Base-by-base conservation (phyloP, 2,329 filamentous ascomycete genomes). In the Colletotrichum truncatum region DNA sequence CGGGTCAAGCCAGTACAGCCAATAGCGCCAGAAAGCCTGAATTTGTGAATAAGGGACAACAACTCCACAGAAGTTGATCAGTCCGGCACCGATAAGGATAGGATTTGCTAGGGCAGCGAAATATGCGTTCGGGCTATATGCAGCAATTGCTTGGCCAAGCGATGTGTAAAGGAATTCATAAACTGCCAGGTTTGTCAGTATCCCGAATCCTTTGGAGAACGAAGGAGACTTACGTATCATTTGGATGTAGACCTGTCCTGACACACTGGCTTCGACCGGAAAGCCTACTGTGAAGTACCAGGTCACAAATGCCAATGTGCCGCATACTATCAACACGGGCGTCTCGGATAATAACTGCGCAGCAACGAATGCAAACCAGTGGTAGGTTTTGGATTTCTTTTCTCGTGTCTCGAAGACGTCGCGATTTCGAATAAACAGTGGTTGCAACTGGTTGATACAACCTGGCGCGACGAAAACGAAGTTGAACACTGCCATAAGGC, bases 391-490 rank as follows among this genome's bases (percentile, higher is more conserved):
- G 0, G 76, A 81, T 74, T 84, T 84, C 62, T 84, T 84, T 70
- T 85, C 83, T 4, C 83, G 76, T 0, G 79, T 76, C 62, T 85
- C 82, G 49, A 81, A 85, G 25, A 85, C 82, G 52, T 84, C 81
- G 0, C 83, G 76, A 6, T 80, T 78, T 7, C 81, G 75, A 43
- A 85, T 70, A 66, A 85, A 85, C 30, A 84, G 76, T 0, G 83
- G 83, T 69, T 85, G 82, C 51, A 85, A 76, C 68, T 84, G 81
- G 11, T 78, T 79, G 56, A 84, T 79, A 57, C 80, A 79, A 10
- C 82, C 82, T 0, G 82, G 82, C 0, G 82, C 82, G 7, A 85
- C 81, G 69, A 85, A 84, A 36, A 85, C 81, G 67, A 85, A 85
- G 61, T 84, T 84, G 74, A 85, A 85, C 30, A 85, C 76, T 4